Evolutionary conservation across 2,329 filamentous ascomycete species (phyloP).

Genomic region (Spiromastix sp.): DNA sequence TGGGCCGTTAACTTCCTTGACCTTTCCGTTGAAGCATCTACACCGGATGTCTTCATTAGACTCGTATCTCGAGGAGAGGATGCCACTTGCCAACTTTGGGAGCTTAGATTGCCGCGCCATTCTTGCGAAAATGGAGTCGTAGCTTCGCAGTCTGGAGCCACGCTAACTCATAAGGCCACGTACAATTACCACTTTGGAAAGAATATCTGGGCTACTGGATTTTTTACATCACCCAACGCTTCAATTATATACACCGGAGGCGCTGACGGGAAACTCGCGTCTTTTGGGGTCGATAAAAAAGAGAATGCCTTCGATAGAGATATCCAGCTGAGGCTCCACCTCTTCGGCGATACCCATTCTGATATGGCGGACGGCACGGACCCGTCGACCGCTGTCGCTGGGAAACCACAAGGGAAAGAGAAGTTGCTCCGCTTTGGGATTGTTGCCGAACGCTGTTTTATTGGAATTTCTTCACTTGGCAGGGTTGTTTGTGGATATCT

Average conservation of each 20-base stretch:
- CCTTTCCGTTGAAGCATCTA: slow-evolving; percentile 11
- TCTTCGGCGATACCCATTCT: no score
- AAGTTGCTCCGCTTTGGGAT: slow-evolving; percentile 23
- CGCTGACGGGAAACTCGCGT: slow-evolving; percentile 60
- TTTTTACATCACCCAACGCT: slow-evolving; percentile 14
- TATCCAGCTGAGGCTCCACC: slow-evolving; percentile 8
- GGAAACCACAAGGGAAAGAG: slow-evolving; percentile 9
- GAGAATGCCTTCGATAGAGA: not conserved
- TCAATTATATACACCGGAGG: slow-evolving; percentile 59
- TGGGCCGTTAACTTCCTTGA: slow-evolving; percentile 69
- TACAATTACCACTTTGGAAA: slow-evolving; percentile 69
- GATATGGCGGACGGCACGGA: no score
- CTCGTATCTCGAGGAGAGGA: slow-evolving; percentile 81
- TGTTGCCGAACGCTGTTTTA: slow-evolving; percentile 22
- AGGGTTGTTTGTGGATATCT: slow-evolving; percentile 15
- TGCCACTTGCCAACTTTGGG: slow-evolving; percentile 65
- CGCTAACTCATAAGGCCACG: slow-evolving; percentile 44
- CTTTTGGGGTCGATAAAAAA: slow-evolving; percentile 10
- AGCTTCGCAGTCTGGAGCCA: slow-evolving; percentile 14
- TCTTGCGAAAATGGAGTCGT: slow-evolving; percentile 11
- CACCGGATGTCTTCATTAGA: slow-evolving; percentile 26
- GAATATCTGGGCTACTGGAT: slow-evolving; percentile 72
- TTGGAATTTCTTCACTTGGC: slow-evolving; percentile 21
- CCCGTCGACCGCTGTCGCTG: not conserved
- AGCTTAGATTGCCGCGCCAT: slow-evolving; percentile 33